Evolutionary conservation across 768 basidiomycete genomes (phyloP), one percentile per base, ranked within the genome.

Genomic region (Boletus pseudopeckii): DNA sequence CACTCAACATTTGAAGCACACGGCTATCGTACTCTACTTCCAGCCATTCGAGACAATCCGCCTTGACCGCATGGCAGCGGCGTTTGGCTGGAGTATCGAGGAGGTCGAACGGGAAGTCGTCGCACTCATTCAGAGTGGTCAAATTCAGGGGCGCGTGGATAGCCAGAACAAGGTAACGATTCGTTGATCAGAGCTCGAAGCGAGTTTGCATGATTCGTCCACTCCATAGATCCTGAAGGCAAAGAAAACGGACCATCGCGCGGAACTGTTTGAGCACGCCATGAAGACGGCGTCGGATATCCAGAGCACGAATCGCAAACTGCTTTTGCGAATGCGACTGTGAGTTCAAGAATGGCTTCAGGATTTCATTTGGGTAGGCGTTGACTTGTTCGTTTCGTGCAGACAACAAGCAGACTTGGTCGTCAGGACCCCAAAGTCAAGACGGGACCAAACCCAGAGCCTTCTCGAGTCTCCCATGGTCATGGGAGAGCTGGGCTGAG

Each of bases 11-110:
- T 88, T 98, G 70, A 84, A 83, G 38, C 84, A 87, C 59, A 84
- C 83, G 54, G 86, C 92, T 0, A 77, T 98, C 45, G 75, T 82
- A n/a, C 80, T 92, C 45, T 98, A 95, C 72, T 93, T 97, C 76
- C 81, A 85, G 61, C 95, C 95, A 0, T 98, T 94, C 70, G 79
- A 88, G 26, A 83, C 89, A 9, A 91, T 97, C 66, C 79, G 83
- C 40, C 79, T 98, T 28, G 84, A 86, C 40, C 80, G 87, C 34
- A 95, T 97, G 91, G 85, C 88, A 36, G 68, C 72, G 3, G 92
- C 93, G 10, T 96, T 98, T 63, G 94, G 93, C 3, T 87, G 89
- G 84, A 76, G 77, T 0, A 72, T 89, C 7, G 82, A 83, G 4
- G 81, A 86, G 55, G 82, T 91, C 30, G 85, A 91, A 67, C 71